These are phyloP conservation scores for Colletotrichum chrysophilum DNA, from an alignment of 2,329 filamentous ascomycete genomes.

Conservation along the genomic window DNA sequence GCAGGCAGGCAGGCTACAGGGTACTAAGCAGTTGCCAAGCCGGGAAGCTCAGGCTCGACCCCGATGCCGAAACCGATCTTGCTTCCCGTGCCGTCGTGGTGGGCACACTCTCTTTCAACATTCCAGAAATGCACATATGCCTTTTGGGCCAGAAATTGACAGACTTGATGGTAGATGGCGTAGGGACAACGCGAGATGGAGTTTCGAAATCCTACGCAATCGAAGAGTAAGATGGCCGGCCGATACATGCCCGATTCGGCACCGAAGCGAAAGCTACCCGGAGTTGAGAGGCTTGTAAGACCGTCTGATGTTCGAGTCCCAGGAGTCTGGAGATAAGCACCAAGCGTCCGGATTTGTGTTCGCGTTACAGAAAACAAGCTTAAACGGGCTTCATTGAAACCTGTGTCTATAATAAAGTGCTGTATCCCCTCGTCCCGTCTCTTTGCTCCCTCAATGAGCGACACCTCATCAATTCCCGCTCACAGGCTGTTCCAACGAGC, in stretches of 20 bases:
- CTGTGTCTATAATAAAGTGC: neutral
- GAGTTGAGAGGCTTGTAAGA: neutral
- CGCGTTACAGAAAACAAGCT: neutral
- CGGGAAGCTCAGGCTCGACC: neutral
- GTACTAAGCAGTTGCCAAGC: neutral
- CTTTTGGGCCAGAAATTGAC: too few species aligned
- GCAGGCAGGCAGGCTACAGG: neutral
- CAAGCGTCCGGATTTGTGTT: neutral
- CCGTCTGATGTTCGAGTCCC: neutral
- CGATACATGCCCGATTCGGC: neutral
- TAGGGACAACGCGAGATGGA: too few species aligned
- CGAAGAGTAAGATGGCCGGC: neutral
- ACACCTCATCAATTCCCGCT: neutral
- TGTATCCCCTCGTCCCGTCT: neutral
- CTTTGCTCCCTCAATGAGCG: neutral
- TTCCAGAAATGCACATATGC: neutral
- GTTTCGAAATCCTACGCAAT: too few species aligned
- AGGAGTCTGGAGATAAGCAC: neutral
- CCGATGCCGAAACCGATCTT: neutral
- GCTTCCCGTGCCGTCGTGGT: neutral
- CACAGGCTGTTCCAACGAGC: neutral
- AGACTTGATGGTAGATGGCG: too few species aligned
- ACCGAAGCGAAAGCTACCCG: neutral
- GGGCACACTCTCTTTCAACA: neutral
- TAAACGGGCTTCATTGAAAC: neutral